phyloP scores from a whole-genome alignment of 345 rosid species.

The Camelina sativa region DNA sequence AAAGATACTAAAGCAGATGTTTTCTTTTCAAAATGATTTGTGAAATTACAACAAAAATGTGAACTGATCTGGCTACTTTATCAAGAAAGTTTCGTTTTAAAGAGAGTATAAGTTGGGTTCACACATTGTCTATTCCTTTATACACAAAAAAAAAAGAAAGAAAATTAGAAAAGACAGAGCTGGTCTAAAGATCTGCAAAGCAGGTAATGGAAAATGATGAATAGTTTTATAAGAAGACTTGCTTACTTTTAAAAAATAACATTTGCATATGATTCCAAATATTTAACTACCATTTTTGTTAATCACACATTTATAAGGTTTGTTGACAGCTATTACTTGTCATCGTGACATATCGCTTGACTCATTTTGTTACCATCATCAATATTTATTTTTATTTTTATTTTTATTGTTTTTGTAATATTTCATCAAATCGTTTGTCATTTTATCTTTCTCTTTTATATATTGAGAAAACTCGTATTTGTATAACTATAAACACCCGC shows the following conservation, averaged over 20 bases:
- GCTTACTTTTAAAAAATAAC: neutral
- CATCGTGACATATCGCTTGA: slow-evolving; percentile 5
- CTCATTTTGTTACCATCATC: slow-evolving; percentile 14
- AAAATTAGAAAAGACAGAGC: neutral
- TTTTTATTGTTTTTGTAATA: too few relatives aligned
- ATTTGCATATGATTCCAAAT: neutral
- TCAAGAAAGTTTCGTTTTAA: neutral
- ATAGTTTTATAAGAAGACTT: neutral
- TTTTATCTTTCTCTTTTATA: too few relatives aligned
- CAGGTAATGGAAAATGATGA: neutral
- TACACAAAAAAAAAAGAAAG: neutral
- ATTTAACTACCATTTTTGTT: neutral
- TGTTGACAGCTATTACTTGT: neutral
- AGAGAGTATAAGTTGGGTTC: slow-evolving; percentile 26
- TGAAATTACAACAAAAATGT: neutral
- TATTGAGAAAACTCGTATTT: too few relatives aligned
- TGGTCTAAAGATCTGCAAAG: slow-evolving; percentile 15
- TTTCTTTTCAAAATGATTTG: too few relatives aligned
- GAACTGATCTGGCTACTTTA: neutral
- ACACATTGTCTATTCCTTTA: slow-evolving; percentile 14
- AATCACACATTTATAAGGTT: neutral
- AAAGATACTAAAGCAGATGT: neutral
- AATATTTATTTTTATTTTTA: neutral
- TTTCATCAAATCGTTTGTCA: neutral
- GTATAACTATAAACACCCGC: too few relatives aligned